These are phyloP conservation scores for Nemania sp. DNA, from an alignment of 2,329 filamentous ascomycete genomes.

Conservation along the genomic window DNA sequence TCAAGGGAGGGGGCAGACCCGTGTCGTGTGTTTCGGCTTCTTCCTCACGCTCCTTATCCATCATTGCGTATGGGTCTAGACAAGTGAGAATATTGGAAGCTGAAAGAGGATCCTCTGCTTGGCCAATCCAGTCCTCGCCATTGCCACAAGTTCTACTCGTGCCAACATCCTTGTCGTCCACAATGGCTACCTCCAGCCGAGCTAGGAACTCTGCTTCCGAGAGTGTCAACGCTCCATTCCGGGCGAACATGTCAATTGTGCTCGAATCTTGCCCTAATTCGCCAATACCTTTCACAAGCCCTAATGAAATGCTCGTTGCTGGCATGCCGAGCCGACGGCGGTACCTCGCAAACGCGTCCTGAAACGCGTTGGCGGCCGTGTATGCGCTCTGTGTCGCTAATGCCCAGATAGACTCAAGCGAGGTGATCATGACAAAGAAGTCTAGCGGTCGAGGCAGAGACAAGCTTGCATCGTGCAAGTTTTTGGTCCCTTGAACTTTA, in stretches of 20 bases:
- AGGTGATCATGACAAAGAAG: slow-evolving; percentile 31
- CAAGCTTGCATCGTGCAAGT: slow-evolving; percentile 30
- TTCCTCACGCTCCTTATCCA: background rate
- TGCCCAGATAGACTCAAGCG: slow-evolving; percentile 19
- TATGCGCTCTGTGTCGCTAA: slow-evolving; percentile 32
- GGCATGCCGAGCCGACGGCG: slow-evolving; percentile 30
- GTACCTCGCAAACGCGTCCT: slow-evolving; percentile 35
- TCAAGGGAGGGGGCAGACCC: too few species aligned
- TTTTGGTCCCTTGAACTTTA: slow-evolving; percentile 33
- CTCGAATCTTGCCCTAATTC: background rate
- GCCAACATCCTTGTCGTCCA: background rate
- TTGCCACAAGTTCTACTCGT: background rate
- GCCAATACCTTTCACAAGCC: slow-evolving; percentile 30
- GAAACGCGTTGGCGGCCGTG: slow-evolving; percentile 36
- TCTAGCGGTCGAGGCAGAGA: slow-evolving; percentile 26
- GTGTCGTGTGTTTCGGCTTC: background rate
- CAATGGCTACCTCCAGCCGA: slow-evolving; percentile 18
- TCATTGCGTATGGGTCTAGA: slow-evolving; percentile 34
- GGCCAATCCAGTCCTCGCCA: background rate
- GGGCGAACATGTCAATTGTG: slow-evolving; percentile 16
- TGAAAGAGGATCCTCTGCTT: slow-evolving; percentile 31
- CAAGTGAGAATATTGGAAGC: slow-evolving; percentile 31
- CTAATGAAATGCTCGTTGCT: slow-evolving; percentile 30
- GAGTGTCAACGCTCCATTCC: background rate
- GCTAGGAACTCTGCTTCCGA: slow-evolving; percentile 26